A percentile compares a stretch with the other conserved stretches of the same genome.
Conservation (phyloP, 2,329 filamentous ascomycete genomes). For the Diaporthe nobilis region DNA sequence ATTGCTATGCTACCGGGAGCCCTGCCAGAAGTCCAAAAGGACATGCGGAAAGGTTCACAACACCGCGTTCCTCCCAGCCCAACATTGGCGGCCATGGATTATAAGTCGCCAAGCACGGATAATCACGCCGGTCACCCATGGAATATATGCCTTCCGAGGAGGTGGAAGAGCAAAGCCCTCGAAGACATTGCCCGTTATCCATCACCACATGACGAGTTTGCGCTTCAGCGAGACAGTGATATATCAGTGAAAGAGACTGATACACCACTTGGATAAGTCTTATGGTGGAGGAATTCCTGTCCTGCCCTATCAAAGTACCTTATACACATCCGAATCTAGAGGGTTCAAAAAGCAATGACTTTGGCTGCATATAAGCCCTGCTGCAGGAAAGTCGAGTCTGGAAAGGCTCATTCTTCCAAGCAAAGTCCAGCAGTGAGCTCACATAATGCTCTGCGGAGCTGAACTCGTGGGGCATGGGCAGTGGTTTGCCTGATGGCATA, state of each 20-base stretch:
- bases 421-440: constrained; percentile 81
- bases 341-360: no score
- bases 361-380: no score
- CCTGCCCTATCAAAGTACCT: no score
- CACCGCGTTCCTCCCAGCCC: neutral
- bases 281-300: no score
- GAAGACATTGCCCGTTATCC: constrained; percentile 35
- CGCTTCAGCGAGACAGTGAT: constrained; percentile 18
- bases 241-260: neutral
- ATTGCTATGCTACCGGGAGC: constrained; percentile 11
- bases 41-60: neutral
- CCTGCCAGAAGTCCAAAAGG: constrained; percentile 32
- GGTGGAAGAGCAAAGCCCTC: constrained; percentile 30
- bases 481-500: constrained; percentile 66
- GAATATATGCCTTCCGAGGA: neutral
- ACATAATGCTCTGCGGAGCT: constrained; percentile 81
- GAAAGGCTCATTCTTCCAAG: constrained; percentile 75
- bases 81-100: neutral
- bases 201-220: constrained; percentile 20
- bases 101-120: neutral
- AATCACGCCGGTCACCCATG: neutral
- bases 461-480: constrained; percentile 82
- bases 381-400: no score
- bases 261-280: neutral
- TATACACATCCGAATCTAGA: no score